Evolutionary conservation across 108 stramenopile genomes (phyloP).

Genomic region (Nannochloropsis gaditana): DNA sequence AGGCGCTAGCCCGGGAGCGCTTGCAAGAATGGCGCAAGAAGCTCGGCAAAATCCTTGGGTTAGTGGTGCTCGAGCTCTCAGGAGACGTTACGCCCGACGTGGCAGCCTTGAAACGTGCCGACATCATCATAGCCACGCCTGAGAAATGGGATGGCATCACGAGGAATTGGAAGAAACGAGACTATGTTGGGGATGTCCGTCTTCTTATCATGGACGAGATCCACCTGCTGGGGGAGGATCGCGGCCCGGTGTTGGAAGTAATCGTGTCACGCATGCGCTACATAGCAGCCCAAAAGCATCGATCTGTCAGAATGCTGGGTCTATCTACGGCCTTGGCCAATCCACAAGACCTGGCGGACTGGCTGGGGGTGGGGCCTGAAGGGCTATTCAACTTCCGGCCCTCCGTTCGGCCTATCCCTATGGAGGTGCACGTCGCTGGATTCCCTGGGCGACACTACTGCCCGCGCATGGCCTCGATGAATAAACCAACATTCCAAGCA

Average conservation of each 20-base stretch:
- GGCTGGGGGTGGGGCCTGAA: conserved; percentile 81
- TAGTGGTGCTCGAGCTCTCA: conserved; percentile 81
- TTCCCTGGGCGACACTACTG: conserved; percentile 93
- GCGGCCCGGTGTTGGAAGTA: conserved; percentile 96
- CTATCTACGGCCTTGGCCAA: conserved; percentile 94
- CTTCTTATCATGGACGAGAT: conserved; percentile 97
- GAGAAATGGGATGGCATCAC: conserved; percentile 99
- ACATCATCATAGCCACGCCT: conserved; percentile 93
- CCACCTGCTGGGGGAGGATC: conserved; percentile 94
- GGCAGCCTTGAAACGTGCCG: conserved; percentile 69
- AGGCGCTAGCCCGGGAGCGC: conserved; percentile 91
- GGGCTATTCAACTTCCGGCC: conserved; percentile 91
- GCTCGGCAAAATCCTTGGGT: conserved; percentile 65
- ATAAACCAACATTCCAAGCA: conserved; percentile 95
- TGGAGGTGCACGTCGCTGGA: conserved; percentile 79
- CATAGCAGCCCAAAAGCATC: conserved; percentile 58
- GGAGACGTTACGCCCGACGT: conserved; percentile 91
- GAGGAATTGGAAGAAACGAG: conserved; percentile 76
- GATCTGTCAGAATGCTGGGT: conserved; percentile 72
- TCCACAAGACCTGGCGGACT: conserved; percentile 87
- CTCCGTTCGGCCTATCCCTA: conserved; percentile 88
- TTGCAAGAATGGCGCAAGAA: conserved; percentile 85
- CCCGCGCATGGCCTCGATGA: conserved; percentile 98
- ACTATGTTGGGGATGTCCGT: conserved; percentile 60
- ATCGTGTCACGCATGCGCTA: conserved; percentile 88